Conservation (phyloP, 2,329 filamentous ascomycete species). For the Nemania diffusa region DNA sequence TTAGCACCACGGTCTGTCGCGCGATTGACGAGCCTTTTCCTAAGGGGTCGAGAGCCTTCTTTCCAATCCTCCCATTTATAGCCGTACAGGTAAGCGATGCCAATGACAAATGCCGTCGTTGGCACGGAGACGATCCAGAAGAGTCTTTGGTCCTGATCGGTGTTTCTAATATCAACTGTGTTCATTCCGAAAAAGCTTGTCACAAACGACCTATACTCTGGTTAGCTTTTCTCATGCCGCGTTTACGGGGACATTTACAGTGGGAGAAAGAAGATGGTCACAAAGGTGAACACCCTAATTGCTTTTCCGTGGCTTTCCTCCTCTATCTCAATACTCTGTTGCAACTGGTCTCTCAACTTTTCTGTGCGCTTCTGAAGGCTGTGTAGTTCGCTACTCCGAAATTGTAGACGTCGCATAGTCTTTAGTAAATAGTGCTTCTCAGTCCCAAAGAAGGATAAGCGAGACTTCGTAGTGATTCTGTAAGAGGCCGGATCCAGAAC, state of each 20-base stretch:
- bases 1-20: not conserved
- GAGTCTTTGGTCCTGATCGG: slow-evolving; percentile 22
- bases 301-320: slow-evolving; percentile 40
- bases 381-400: slow-evolving; percentile 13
- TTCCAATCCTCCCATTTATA: slow-evolving; percentile 35
- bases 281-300: slow-evolving; percentile 39
- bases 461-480: slow-evolving; percentile 24
- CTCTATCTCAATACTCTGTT: slow-evolving; percentile 35
- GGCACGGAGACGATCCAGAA: slow-evolving; percentile 36
- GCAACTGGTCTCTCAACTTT: slow-evolving; percentile 25
- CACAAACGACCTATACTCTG: slow-evolving; percentile 34
- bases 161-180: slow-evolving; percentile 37
- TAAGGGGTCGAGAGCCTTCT: slow-evolving; percentile 12
- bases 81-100: slow-evolving; percentile 35
- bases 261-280: slow-evolving; percentile 37
- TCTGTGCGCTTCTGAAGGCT: slow-evolving; percentile 11
- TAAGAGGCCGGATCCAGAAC: slow-evolving; percentile 31
- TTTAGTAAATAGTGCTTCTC: slow-evolving; percentile 22
- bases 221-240: not conserved
- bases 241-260: slow-evolving; percentile 23
- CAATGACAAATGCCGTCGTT: slow-evolving; percentile 31
- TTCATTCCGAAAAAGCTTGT: slow-evolving; percentile 41
- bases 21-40: not conserved
- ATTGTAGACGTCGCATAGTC: slow-evolving; percentile 12
- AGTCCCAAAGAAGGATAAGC: slow-evolving; percentile 18